These are phyloP conservation scores for Rickenella mellea DNA, from an alignment of 768 basidiomycete species.

Conservation along the genomic window DNA sequence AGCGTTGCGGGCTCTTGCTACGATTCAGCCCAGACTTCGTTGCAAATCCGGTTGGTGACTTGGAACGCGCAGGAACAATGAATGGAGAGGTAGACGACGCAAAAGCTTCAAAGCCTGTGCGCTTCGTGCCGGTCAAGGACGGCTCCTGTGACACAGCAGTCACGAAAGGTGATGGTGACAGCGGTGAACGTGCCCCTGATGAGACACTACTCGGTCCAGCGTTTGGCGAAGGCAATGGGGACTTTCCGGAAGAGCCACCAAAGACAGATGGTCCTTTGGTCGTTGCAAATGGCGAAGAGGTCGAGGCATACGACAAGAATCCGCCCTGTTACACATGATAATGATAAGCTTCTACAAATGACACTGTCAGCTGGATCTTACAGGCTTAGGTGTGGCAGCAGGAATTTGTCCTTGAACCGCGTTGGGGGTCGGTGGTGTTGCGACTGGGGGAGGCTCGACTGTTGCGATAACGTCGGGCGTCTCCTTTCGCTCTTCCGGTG, in stretches of 20 bases:
- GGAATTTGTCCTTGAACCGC: no score
- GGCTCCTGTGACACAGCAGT: constrained; percentile 14
- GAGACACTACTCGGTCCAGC: background rate
- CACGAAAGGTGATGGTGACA: constrained; percentile 18
- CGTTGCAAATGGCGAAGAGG: constrained; percentile 62
- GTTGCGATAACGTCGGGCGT: constrained; percentile 6
- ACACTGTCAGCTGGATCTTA: constrained; percentile 22
- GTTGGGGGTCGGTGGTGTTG: constrained; percentile 6
- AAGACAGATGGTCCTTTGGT: constrained; percentile 61
- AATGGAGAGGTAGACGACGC: constrained; percentile 44
- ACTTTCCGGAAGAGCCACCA: constrained; percentile 12
- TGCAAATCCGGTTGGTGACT: constrained; percentile 39
- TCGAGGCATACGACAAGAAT: constrained; percentile 74
- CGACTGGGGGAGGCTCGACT: constrained; percentile 7
- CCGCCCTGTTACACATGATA: constrained; percentile 37
- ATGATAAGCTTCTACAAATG: constrained; percentile 1
- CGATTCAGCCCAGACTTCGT: constrained; percentile 14
- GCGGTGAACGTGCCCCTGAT: constrained; percentile 8
- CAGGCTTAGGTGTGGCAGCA: constrained; percentile 34
- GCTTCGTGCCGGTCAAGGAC: constrained; percentile 32
- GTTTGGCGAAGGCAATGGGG: constrained; percentile 17
- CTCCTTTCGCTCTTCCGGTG: constrained; percentile 39
- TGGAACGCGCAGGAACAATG: constrained; percentile 35
- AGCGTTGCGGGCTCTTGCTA: constrained; percentile 50
- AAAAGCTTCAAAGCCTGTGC: constrained; percentile 50